Conservation (phyloP, 1,139 yeast genomes). For the Zygosaccharomyces sapae region DNA sequence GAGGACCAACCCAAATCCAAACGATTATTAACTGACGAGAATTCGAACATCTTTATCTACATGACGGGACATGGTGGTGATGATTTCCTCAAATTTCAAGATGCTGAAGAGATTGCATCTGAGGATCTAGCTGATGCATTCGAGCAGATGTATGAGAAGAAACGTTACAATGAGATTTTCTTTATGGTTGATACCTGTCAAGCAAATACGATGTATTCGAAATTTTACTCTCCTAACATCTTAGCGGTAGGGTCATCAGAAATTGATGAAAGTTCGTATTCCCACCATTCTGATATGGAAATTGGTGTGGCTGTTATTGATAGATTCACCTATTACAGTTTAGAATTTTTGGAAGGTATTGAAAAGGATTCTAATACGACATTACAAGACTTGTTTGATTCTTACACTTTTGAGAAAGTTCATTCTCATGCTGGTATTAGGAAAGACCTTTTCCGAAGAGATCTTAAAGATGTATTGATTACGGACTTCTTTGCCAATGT, state of each 20-base stretch:
- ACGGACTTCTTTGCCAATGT: constrained; percentile 96
- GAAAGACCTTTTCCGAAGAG: constrained; percentile 68
- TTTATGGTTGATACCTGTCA: constrained; percentile 99
- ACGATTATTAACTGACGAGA: constrained; percentile 84
- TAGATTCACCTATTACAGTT: constrained; percentile 85
- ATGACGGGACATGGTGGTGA: constrained; percentile 99
- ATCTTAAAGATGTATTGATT: constrained; percentile 64
- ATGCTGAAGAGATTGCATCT: constrained; percentile 95
- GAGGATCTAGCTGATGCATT: constrained; percentile 96
- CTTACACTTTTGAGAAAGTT: constrained; percentile 76
- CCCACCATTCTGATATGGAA: constrained; percentile 93
- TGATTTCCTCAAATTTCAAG: constrained; percentile 94
- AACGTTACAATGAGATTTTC: constrained; percentile 87
- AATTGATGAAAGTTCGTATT: constrained; percentile 84
- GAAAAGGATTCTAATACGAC: constrained; percentile 72
- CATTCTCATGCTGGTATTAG: constrained; percentile 92
- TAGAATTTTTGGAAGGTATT: constrained; percentile 81
- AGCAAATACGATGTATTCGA: constrained; percentile 95
- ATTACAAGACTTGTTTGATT: constrained; percentile 75
- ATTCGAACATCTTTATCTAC: constrained; percentile 88
- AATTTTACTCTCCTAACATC: constrained; percentile 87
- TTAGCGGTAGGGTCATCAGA: constrained; percentile 92
- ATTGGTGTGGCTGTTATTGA: constrained; percentile 98
- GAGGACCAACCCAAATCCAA: constrained; percentile 90
- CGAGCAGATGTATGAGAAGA: constrained; percentile 94